Percentiles rank a stretch among this genome's conserved stretches.
Conservation (phyloP, 371 early-diverging fungal species). For the Cokeromyces recurvatus region DNA sequence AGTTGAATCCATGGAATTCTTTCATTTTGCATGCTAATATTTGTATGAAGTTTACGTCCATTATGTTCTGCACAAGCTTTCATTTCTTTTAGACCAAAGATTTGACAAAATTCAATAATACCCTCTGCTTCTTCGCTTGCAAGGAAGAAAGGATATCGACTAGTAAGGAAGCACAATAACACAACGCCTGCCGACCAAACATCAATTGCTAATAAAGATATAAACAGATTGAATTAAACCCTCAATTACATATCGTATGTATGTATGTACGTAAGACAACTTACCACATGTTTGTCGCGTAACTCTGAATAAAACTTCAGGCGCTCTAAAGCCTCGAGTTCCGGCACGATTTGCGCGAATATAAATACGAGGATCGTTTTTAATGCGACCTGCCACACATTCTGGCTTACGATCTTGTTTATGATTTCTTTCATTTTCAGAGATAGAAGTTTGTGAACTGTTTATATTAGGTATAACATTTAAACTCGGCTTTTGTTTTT, state of each 20-base stretch:
- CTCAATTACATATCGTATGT: no score
- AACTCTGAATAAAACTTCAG: constrained; percentile 93
- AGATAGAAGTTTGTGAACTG: neutral
- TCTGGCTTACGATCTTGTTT: no score
- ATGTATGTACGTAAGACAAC: neutral
- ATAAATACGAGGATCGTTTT: constrained; percentile 53
- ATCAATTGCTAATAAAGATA: constrained; percentile 63
- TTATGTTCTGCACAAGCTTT: no score
- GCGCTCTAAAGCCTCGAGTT: constrained; percentile 97
- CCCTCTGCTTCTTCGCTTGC: constrained; percentile 88
- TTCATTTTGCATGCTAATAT: no score
- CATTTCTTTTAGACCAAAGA: constrained; percentile 89
- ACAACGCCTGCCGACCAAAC: constrained; percentile 97
- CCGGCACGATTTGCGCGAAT: constrained; percentile 94
- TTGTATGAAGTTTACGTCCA: no score
- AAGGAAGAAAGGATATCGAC: constrained; percentile 93
- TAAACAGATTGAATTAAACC: neutral
- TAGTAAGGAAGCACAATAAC: constrained; percentile 76
- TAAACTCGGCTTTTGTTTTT: no score
- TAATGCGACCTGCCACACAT: constrained; percentile 15
- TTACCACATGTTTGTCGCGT: constrained; percentile 78
- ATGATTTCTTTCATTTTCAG: neutral
- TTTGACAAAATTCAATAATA: constrained; percentile 82
- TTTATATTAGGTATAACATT: no score
- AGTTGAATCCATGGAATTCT: no score